These are phyloP conservation scores for Alternaria brassicae DNA, from an alignment of 2,329 filamentous ascomycete species.

Conservation along the genomic window DNA sequence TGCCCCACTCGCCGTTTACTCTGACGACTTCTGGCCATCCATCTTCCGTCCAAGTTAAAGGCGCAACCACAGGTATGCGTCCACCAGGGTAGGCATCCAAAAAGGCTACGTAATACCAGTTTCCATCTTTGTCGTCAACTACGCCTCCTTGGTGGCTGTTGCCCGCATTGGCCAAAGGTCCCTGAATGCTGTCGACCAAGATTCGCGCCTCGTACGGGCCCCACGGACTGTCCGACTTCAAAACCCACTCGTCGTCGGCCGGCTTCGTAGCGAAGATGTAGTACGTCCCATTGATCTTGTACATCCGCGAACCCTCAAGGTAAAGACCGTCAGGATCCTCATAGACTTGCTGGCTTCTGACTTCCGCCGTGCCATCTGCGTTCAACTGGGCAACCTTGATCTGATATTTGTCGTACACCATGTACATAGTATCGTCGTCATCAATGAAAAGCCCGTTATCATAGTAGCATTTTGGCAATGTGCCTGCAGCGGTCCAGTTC, in stretches of 20 bases:
- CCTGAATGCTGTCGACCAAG: conserved; percentile 53
- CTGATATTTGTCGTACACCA: conserved; percentile 61
- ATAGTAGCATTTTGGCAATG: conserved; percentile 61
- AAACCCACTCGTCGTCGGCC: conserved; percentile 57
- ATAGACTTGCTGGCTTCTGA: conserved; percentile 57
- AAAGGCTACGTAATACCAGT: conserved; percentile 68
- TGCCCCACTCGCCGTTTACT: conserved; percentile 58
- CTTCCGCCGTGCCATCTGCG: conserved; percentile 56
- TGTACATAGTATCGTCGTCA: conserved; percentile 66
- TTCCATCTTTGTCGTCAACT: conserved; percentile 59
- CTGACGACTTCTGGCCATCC: conserved; percentile 59
- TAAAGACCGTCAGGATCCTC: conserved; percentile 45
- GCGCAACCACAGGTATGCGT: conserved; percentile 64
- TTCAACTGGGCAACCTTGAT: conserved; percentile 62
- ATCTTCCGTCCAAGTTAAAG: conserved; percentile 60
- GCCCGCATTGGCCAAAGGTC: conserved; percentile 57
- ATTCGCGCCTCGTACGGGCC: conserved; percentile 61
- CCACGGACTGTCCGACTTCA: conserved; percentile 59
- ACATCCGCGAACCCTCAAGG: conserved; percentile 64
- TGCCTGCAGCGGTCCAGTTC: conserved; percentile 53
- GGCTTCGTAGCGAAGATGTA: conserved; percentile 62
- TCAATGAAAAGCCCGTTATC: conserved; percentile 66
- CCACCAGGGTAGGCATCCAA: conserved; percentile 64
- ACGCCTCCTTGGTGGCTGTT: conserved; percentile 64
- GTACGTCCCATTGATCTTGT: conserved; percentile 64